phyloP scores from a whole-genome alignment of 164 flowering plant species.

The Protea cynaroides region DNA sequence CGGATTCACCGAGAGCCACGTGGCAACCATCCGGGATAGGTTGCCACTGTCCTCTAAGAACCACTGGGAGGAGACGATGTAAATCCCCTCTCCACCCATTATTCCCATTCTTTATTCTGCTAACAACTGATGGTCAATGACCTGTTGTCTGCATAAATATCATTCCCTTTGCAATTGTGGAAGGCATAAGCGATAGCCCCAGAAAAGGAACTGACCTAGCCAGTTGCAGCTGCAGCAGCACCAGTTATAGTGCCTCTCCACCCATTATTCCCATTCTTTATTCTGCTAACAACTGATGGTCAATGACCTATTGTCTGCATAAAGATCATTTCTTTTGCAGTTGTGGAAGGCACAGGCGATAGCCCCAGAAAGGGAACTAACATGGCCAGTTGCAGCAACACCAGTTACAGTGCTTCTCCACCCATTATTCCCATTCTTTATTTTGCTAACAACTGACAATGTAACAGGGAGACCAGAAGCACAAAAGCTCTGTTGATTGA shows the following conservation, averaged over 20 bases:
- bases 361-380: slow-evolving; percentile 42
- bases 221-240: slow-evolving; percentile 80
- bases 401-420: slow-evolving; percentile 61
- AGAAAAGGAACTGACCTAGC: slow-evolving; percentile 39
- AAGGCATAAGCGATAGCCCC: slow-evolving; percentile 71
- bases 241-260: slow-evolving; percentile 65
- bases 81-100: no score
- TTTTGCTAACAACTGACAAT: slow-evolving; percentile 57
- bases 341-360: slow-evolving; percentile 57
- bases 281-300: slow-evolving; percentile 64
- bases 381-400: slow-evolving; percentile 68
- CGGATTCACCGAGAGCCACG: no score
- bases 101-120: no score
- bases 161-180: slow-evolving; percentile 41
- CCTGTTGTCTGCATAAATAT: slow-evolving; percentile 11
- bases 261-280: slow-evolving; percentile 63
- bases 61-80: no score
- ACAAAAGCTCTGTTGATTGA: slow-evolving; percentile 33
- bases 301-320: slow-evolving; percentile 19
- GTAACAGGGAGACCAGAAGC: slow-evolving; percentile 60
- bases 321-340: slow-evolving; percentile 27
- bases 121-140: no score
- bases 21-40: no score
- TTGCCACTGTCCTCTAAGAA: no score
- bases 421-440: slow-evolving; percentile 58